Base-by-base conservation (phyloP, 768 basidiomycete genomes). In the Suillus bovinus region DNA sequence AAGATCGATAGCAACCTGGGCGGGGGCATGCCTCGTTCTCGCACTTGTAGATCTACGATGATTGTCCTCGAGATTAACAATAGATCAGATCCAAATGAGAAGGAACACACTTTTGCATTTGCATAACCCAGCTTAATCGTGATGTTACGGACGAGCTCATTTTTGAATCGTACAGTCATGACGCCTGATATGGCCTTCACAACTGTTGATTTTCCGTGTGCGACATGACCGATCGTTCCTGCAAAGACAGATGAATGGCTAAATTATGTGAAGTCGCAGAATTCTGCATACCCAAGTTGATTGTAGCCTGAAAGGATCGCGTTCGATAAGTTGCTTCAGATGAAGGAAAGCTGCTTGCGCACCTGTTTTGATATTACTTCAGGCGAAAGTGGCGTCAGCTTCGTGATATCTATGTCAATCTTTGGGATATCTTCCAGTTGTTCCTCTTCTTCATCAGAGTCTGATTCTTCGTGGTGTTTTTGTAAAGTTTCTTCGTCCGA, bases 111-210 rank as follows among this genome's bases (percentile, higher is more conserved):
- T 80, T 99, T 99, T 47, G 97, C 97, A 70, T 99, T 99, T 52
- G 97, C 97, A 74, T 99, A 99, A 63, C 97, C 97, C 53, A 99
- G 85, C 81, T 99, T 98, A 80, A 99, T 99, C 24, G 96, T 99
- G 70, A 99, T 99, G 78, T 99, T 99, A 65, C 96, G 83, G 63
- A 99, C 97, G 61, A 99, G 86, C 78, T 99, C 97, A 77, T 98
- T 99, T 83, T 99, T 99, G 79, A 99, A 99, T 69, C 96, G 86
- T 53, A 99, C 97, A 20, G 97, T 99, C 86, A 92, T 91, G 20
- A 98, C 96, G 8, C 97, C 96, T 11, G 96, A 98, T 73, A 99
- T 99, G 34, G 97, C 97, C 80, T 98, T 96, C 62, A 99, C 96
- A 61, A 98, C 95, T 8, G 93, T 96, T 60, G 92, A 94, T 80